Percentiles rank a stretch among this genome's conserved stretches.
Conservation (phyloP, 805 yeast species). For the Starmerella stellata region DNA sequence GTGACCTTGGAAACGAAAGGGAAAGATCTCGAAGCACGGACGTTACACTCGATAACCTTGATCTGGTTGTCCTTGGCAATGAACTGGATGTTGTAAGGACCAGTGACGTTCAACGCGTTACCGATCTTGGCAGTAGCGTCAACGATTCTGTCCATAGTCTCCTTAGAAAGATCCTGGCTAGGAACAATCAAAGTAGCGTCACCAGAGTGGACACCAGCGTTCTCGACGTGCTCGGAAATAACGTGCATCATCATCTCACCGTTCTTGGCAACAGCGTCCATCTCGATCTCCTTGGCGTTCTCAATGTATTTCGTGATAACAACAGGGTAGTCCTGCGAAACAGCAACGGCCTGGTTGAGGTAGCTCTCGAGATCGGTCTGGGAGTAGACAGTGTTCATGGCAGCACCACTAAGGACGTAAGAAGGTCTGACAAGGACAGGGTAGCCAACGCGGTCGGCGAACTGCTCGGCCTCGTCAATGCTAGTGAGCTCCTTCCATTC, state of each 20-base stretch:
- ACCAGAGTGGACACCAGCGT: conserved; percentile 99
- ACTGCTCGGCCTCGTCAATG: conserved; percentile 74
- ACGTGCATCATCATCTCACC: conserved; percentile 94
- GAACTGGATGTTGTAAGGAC: conserved; percentile 94
- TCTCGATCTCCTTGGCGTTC: conserved; percentile 92
- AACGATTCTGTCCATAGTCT: conserved; percentile 77
- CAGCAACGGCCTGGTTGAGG: conserved; percentile 87
- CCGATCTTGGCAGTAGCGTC: conserved; percentile 94
- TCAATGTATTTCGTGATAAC: conserved; percentile 93
- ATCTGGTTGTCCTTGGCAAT: conserved; percentile 89
- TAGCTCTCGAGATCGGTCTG: conserved; percentile 73
- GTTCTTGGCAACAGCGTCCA: conserved; percentile 94
- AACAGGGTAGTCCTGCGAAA: conserved; percentile 94
- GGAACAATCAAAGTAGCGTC: conserved; percentile 96
- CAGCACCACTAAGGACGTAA: conserved; percentile 94
- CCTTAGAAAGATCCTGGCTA: conserved; percentile 85
- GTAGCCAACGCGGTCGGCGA: conserved; percentile 77
- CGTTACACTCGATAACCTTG: conserved; percentile 96
- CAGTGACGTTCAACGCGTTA: conserved; percentile 83
- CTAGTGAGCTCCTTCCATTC: conserved; percentile 97
- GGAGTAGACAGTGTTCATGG: conserved; percentile 92
- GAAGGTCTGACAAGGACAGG: conserved; percentile 97
- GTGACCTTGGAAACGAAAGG: conserved; percentile 96
- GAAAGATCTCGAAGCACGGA: conserved; percentile 97
- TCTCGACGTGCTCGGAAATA: conserved; percentile 95